Conservation (phyloP, 768 basidiomycete species). For the Tephrocybe sp. region DNA sequence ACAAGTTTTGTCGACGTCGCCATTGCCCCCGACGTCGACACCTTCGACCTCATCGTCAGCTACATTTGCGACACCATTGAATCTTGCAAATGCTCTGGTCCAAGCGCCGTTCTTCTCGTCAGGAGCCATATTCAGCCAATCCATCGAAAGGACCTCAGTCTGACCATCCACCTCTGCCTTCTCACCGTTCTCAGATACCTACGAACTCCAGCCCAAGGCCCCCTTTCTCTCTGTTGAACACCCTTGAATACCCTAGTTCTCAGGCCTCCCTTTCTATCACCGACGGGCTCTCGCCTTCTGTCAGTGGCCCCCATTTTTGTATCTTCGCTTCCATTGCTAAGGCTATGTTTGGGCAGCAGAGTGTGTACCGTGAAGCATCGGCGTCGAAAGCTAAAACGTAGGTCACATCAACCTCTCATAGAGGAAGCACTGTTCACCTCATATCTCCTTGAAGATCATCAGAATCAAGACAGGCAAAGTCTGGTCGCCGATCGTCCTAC, state of each 20-base stretch:
- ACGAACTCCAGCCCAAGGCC: conserved; percentile 12
- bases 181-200: conserved; percentile 15
- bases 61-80: neutral
- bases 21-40: conserved; percentile 8
- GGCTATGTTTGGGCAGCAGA: conserved; percentile 9
- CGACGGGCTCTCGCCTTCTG: conserved; percentile 11
- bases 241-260: conserved; percentile 11
- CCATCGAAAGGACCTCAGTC: conserved; percentile 14
- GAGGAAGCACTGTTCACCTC: neutral
- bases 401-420: neutral
- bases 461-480: conserved; percentile 9
- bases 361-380: conserved; percentile 1
- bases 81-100: conserved; percentile 20
- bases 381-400: conserved; percentile 9
- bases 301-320: conserved; percentile 1
- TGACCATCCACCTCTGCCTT: conserved; percentile 14
- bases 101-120: conserved; percentile 20
- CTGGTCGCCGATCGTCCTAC: conserved; percentile 11
- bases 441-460: conserved; percentile 12
- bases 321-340: conserved; percentile 8
- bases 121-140: conserved; percentile 14
- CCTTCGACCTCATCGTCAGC: conserved; percentile 9
- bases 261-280: conserved; percentile 12
- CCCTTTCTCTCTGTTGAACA: conserved; percentile 15
- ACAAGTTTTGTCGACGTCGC: conserved; percentile 11